A percentile compares a stretch with the other conserved stretches of the same genome.
Evolutionary conservation across 2,329 filamentous ascomycete genomes (phyloP).

Genomic region (Xylaria sp.): DNA sequence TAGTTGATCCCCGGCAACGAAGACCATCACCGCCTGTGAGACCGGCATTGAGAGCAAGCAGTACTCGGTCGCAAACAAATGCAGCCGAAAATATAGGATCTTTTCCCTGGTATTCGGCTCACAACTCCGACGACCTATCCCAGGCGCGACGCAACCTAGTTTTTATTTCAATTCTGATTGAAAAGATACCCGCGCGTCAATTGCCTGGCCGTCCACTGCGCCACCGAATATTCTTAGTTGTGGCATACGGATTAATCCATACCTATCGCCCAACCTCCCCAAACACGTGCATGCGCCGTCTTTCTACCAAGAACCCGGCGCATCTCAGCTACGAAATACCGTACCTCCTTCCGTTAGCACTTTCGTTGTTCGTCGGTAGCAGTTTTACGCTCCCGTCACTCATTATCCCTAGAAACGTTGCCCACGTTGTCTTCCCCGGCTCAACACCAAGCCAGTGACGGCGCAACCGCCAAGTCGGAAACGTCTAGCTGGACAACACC

Average conservation of each 20-base stretch:
- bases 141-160: slow-evolving; percentile 8
- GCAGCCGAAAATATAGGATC: neutral
- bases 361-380: slow-evolving; percentile 10
- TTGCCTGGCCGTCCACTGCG: slow-evolving; percentile 15
- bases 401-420: slow-evolving; percentile 37
- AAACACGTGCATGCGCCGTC: slow-evolving; percentile 1
- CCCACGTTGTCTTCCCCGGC: slow-evolving; percentile 46
- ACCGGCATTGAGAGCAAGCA: neutral
- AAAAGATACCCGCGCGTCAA: slow-evolving; percentile 1
- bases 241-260: slow-evolving; percentile 6
- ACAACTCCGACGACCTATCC: neutral
- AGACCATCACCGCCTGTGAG: slow-evolving; percentile 2
- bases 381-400: slow-evolving; percentile 10
- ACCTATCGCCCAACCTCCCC: slow-evolving; percentile 16
- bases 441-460: slow-evolving; percentile 33
- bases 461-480: slow-evolving; percentile 39
- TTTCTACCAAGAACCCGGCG: slow-evolving; percentile 3
- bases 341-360: neutral
- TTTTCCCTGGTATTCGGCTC: neutral
- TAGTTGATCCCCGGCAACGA: slow-evolving; percentile 1
- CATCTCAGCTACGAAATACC: neutral
- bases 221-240: slow-evolving; percentile 20
- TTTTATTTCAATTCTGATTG: neutral
- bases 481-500: slow-evolving; percentile 33
- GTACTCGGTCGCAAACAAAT: slow-evolving; percentile 1